Evolutionary conservation across 805 yeast species (phyloP), one percentile per base, ranked within the genome.

Genomic region (Soucietia sequanensis): DNA sequence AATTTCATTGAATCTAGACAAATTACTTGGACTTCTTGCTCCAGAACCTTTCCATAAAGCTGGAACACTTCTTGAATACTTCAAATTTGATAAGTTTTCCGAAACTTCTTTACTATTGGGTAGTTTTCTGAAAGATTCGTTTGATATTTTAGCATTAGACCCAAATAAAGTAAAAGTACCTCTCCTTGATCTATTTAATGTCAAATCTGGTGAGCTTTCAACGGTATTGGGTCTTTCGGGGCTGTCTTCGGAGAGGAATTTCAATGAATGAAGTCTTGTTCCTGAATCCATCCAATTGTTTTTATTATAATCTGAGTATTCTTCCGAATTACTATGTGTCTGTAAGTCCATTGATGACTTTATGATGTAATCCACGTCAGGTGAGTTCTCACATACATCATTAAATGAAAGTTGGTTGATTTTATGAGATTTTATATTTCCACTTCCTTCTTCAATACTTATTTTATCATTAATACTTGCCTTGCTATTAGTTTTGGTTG

Each of bases 221-320:
- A 10, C 10, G 13, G n/a, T 15, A 27, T 10, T 29, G 16, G 27
- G 32, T 26, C 34, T 35, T 28, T 24, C n/a, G n/a, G n/a, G n/a
- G n/a, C 33, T 21, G 23, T 24, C 26, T 33, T 23, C n/a, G 34
- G 17, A 27, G 8, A 27, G 25, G 21, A 12, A 15, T 8, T 23
- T 30, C 17, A 42, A 25, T 12, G 41, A 15, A 14, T 35, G 25
- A 10, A 47, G 25, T 14, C 41, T 34, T 4, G 39, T 33, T 2
- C 43, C 37, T 6, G 50, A 39, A 28, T 43, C 52, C 56, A 52
- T 52, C 56, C 56, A 52, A 34, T 52, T 52, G 4, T 27, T 32
- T 7, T 33, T 26, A 11, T 33, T 38, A 29, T 42, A 46, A 13
- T 31, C 27, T 7, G 42, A 23, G 28, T 38, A 40, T 5, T 45